Evolutionary conservation across 768 basidiomycete genomes (phyloP).

Genomic region (Trametes cubensis): DNA sequence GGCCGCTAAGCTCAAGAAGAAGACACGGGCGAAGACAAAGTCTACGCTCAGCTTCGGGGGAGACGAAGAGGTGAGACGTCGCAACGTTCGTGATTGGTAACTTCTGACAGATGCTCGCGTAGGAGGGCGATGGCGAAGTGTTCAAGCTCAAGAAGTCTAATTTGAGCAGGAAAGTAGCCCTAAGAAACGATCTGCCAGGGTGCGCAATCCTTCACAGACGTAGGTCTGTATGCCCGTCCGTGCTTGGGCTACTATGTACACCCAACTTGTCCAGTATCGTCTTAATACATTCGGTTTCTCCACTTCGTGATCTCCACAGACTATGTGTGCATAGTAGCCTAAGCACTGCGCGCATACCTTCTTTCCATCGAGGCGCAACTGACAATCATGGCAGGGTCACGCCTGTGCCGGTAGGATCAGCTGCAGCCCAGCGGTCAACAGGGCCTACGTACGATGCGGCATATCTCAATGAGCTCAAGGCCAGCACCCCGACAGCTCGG

Average conservation of each 20-base stretch:
- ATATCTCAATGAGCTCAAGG: conserved; percentile 77
- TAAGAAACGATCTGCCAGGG: conserved; percentile 45
- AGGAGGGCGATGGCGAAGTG: conserved; percentile 63
- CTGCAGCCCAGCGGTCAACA: conserved; percentile 47
- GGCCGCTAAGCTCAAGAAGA: conserved; percentile 71
- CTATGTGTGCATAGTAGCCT: conserved; percentile 20
- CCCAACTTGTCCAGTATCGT: neutral
- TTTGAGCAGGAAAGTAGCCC: conserved; percentile 65
- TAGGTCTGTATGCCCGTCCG: neutral
- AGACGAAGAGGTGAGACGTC: conserved; percentile 56
- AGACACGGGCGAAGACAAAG: conserved; percentile 62
- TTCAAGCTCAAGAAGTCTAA: conserved; percentile 84
- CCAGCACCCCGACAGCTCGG: conserved; percentile 66
- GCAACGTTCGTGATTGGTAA: conserved; percentile 4
- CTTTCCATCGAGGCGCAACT: neutral
- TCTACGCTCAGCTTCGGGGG: conserved; percentile 79
- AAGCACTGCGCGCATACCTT: neutral
- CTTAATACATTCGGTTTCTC: conserved; percentile 1
- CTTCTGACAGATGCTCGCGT: conserved; percentile 34
- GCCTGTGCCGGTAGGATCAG: conserved; percentile 54
- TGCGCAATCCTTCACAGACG: neutral
- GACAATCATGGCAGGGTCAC: neutral
- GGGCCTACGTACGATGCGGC: conserved; percentile 71
- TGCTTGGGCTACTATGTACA: conserved; percentile 23
- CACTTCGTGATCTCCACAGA: neutral